These are phyloP conservation scores for Pyropia haitanensis DNA, from an alignment of 23 red algal genomes.

Conservation along the genomic window DNA sequence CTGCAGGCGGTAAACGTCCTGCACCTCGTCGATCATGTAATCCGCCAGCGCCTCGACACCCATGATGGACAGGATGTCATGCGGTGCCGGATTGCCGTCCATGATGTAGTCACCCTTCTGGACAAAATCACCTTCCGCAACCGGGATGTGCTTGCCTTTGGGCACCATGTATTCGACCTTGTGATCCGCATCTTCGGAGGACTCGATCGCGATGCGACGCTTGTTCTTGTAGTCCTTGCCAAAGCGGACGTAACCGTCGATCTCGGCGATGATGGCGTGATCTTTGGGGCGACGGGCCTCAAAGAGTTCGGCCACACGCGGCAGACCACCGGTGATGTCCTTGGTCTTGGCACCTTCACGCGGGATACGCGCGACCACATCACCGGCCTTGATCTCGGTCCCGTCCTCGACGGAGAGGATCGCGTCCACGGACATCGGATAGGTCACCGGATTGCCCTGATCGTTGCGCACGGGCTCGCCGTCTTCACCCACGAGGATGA, in stretches of 20 bases:
- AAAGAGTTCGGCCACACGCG: slow-evolving; percentile 1
- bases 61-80: neutral
- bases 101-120: neutral
- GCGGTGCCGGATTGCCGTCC: neutral
- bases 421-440: neutral
- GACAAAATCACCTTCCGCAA: neutral
- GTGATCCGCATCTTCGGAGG: slow-evolving; percentile 1
- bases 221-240: slow-evolving; percentile 3
- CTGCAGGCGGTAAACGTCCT: slow-evolving; percentile 2
- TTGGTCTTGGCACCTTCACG: neutral
- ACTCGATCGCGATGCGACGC: neutral
- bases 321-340: slow-evolving; percentile 6
- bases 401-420: neutral
- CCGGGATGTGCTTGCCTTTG: neutral
- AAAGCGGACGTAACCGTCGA: neutral
- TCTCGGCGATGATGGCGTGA: slow-evolving; percentile 1
- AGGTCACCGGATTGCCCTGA: neutral
- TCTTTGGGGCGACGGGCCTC: slow-evolving; percentile 1
- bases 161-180: neutral
- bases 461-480: too few relatives aligned
- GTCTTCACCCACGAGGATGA: neutral
- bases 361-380: slow-evolving; percentile 1
- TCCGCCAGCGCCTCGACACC: neutral
- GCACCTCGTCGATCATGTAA: slow-evolving; percentile 3
- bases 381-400: neutral